Evolutionary conservation across 2,329 filamentous ascomycete genomes (phyloP).

Genomic region (Xenoacremonium recifei): DNA sequence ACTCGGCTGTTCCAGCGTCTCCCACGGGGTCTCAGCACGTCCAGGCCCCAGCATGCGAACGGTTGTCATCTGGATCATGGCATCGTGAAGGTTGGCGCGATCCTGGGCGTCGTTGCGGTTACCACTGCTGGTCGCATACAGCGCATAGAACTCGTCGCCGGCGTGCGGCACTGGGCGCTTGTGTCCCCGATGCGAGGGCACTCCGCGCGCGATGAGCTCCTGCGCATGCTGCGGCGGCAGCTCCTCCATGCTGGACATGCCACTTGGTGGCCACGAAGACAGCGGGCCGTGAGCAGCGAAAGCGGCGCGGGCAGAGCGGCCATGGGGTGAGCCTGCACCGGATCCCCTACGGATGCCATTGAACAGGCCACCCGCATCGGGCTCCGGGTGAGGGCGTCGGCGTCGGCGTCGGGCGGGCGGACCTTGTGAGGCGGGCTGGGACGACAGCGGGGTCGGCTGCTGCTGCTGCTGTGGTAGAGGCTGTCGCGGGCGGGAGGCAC

Average conservation of each 20-base stretch:
- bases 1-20: constrained; percentile 72
- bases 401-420: too few species aligned
- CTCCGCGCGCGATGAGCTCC: constrained; percentile 58
- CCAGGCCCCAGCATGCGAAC: constrained; percentile 45
- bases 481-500: too few species aligned
- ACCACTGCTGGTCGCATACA: constrained; percentile 50
- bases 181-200: constrained; percentile 55
- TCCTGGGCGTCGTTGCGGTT: constrained; percentile 46
- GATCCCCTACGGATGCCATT: too few species aligned
- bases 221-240: constrained; percentile 54
- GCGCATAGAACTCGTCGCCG: constrained; percentile 53
- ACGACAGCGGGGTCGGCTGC: too few species aligned
- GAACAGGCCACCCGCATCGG: too few species aligned
- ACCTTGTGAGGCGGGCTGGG: too few species aligned
- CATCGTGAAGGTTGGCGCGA: constrained; percentile 48
- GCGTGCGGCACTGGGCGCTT: constrained; percentile 53
- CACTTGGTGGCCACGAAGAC: constrained; percentile 57
- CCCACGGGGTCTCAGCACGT: constrained; percentile 56
- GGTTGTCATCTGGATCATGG: constrained; percentile 60
- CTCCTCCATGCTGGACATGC: constrained; percentile 47
- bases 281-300: constrained; percentile 30
- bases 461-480: too few species aligned
- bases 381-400: too few species aligned
- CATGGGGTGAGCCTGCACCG: constrained; percentile 13
- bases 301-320: constrained; percentile 15